Conservation (phyloP, 208 protist species). For the Trichomonas vaginalis region DNA sequence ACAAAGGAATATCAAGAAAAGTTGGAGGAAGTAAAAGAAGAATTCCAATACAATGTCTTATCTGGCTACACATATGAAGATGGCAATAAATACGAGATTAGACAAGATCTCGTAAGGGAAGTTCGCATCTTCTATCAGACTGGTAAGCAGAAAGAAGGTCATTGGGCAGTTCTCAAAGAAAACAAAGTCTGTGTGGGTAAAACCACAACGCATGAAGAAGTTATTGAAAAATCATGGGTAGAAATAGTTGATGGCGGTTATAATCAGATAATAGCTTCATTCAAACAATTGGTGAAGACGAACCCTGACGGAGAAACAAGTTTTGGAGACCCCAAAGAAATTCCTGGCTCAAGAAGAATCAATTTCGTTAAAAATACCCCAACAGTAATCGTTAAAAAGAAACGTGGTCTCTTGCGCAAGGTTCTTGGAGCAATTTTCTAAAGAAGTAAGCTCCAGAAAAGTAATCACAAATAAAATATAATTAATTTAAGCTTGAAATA, state of each 20-base stretch:
- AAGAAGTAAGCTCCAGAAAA: no score
- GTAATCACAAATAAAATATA: no score
- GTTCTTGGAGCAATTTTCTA: no score
- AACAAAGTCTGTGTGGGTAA: background rate
- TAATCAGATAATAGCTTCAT: background rate
- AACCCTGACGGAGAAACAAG: background rate
- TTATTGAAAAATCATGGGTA: background rate
- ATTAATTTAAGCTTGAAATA: no score
- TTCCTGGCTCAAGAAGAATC: background rate
- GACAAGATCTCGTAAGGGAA: background rate
- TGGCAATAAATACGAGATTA: background rate
- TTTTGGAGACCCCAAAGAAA: no score
- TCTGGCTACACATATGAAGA: background rate
- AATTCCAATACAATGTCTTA: background rate
- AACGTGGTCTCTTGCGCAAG: no score
- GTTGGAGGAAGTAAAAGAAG: background rate
- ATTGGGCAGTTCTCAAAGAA: background rate
- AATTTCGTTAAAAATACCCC: no score
- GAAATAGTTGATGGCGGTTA: background rate
- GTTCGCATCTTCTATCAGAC: background rate
- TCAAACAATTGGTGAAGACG: background rate
- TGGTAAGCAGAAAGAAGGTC: background rate
- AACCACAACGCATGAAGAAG: background rate
- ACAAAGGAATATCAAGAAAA: background rate
- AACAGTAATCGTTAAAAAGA: no score